Evolutionary conservation across 169 alveolate species (phyloP).

Genomic region (Cryptosporidium viatorum): DNA sequence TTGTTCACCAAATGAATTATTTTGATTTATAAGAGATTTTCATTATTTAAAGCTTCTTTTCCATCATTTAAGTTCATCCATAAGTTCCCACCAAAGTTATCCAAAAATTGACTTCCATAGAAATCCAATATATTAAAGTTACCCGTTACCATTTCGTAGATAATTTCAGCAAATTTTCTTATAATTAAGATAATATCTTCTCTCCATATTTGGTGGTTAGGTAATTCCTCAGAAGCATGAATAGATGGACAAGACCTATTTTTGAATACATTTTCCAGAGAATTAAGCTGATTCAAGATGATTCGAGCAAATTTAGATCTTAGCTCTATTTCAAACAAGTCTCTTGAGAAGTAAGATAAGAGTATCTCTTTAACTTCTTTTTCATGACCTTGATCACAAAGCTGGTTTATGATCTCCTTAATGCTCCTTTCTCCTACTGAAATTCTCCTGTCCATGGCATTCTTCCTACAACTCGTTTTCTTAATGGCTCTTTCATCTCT

Average conservation of each 20-base stretch:
- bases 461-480: slow-evolving; percentile 82
- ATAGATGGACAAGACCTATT: slow-evolving; percentile 24
- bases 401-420: too few species aligned
- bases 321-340: slow-evolving; percentile 83
- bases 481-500: slow-evolving; percentile 86
- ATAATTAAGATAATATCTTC: slow-evolving; percentile 86
- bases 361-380: slow-evolving; percentile 79
- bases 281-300: slow-evolving; percentile 82
- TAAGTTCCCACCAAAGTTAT: slow-evolving; percentile 86
- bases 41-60: slow-evolving; percentile 83
- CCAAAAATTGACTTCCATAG: slow-evolving; percentile 84
- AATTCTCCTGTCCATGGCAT: slow-evolving; percentile 85
- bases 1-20: too few species aligned
- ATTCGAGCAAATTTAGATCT: slow-evolving; percentile 85
- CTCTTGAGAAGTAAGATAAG: slow-evolving; percentile 81
- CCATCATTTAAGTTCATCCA: slow-evolving; percentile 88
- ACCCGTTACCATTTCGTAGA: slow-evolving; percentile 88
- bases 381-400: slow-evolving; percentile 77
- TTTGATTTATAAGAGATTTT: background rate
- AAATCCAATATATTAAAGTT: slow-evolving; percentile 87
- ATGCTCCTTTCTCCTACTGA: slow-evolving; percentile 75
- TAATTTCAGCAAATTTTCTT: slow-evolving; percentile 85
- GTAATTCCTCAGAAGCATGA: too few species aligned
- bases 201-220: slow-evolving; percentile 9
- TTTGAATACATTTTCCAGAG: too few species aligned